Evolutionary conservation across 768 basidiomycete genomes (phyloP), one percentile per base, ranked within the genome.

Genomic region (Kwoniella sp.): DNA sequence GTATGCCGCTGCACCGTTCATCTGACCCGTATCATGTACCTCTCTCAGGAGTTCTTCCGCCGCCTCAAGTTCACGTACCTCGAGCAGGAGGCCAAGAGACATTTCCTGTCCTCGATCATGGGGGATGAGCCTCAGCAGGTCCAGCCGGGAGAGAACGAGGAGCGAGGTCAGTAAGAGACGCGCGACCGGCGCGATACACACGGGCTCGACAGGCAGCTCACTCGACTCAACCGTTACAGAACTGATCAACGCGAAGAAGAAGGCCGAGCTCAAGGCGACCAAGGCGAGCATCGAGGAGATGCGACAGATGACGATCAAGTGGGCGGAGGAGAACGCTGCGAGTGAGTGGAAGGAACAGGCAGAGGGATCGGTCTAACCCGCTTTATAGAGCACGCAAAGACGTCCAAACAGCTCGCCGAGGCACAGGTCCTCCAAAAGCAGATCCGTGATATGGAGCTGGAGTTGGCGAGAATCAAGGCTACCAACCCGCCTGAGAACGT

Each of bases 11-110:
- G 31, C 43, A 29, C 10, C 31, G 23, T 28, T 28, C 43, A 5
- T 31, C 10, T 14, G 25, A 44, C 26, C n/a, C n/a, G n/a, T n/a
- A n/a, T n/a, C n/a, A n/a, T n/a, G n/a, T n/a, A n/a, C n/a, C n/a
- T n/a, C 29, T 28, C 9, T 45, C 34, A 73, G 67, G 70, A 71
- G 5, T 67, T 69, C 55, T 69, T 73, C 40, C 53, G 68, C 17
- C 48, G 60, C 63, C 81, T 91, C 23, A 92, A 92, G 73, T 89
- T 88, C 65, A 86, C 87, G 58, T 90, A 89, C 67, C 76, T 90
- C 15, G 88, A 93, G 65, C 87, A 89, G 71, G 87, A 89, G 60
- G 87, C 90, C 3, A 93, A 92, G 68, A 83, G 88, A 63, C 84
- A 86, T 73, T 92, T 91, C 65, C 79, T 90, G 62, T 85, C 86